Evolutionary conservation across 2,329 filamentous ascomycete species (phyloP).

Genomic region (Pleomassaria siparia): DNA sequence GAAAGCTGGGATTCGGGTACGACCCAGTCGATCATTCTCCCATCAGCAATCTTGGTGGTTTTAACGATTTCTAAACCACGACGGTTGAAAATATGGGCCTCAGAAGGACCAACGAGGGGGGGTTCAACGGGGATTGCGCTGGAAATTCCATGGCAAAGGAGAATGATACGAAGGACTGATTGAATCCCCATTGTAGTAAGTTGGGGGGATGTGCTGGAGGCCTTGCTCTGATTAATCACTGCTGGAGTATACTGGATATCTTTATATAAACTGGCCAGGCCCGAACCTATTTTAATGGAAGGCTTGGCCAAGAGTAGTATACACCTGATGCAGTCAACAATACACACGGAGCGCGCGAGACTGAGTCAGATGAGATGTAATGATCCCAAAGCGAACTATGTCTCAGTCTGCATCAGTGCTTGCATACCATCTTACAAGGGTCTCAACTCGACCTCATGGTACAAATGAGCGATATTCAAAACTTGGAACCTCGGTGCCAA

Average conservation of each 20-base stretch:
- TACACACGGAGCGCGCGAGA: no score
- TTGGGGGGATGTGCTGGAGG: not conserved
- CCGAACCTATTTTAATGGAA: no score
- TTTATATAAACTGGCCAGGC: not conserved
- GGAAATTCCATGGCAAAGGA: not conserved
- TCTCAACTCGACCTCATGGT: no score
- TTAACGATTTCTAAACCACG: constrained; percentile 7
- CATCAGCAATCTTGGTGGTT: constrained; percentile 11
- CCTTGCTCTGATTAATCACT: not conserved
- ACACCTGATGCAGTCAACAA: no score
- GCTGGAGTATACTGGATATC: not conserved
- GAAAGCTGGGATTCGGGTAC: constrained; percentile 10
- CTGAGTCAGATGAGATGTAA: no score
- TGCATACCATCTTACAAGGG: no score
- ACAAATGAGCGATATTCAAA: no score
- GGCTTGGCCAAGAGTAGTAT: no score
- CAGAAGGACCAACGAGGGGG: not conserved
- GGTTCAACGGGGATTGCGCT: not conserved
- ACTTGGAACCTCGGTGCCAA: no score
- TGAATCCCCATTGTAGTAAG: not conserved
- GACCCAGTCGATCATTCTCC: constrained; percentile 14
- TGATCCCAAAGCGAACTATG: no score
- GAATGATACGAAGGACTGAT: not conserved
- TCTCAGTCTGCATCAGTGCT: no score
- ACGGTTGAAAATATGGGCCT: not conserved